Evolutionary conservation across 2,329 filamentous ascomycete genomes (phyloP).

Genomic region (Fusarium decemcellulare): DNA sequence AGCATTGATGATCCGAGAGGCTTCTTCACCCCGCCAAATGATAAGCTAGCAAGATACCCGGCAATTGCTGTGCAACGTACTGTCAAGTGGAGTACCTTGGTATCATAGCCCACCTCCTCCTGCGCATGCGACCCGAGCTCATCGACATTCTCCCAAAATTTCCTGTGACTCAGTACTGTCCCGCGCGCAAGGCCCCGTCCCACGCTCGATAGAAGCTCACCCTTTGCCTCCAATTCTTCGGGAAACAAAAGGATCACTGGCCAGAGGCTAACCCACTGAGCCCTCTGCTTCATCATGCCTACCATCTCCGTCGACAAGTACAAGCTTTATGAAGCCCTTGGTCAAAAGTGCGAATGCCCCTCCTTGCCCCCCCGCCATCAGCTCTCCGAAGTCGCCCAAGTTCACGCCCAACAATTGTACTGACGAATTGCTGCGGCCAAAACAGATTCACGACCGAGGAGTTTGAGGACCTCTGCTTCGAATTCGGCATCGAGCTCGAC

Average conservation of each 20-base stretch:
- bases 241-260: constrained; percentile 31
- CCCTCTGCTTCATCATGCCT: constrained; percentile 75
- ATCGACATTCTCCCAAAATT: constrained; percentile 52
- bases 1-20: constrained; percentile 51
- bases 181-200: constrained; percentile 36
- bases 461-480: constrained; percentile 98
- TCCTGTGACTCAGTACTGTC: constrained; percentile 56
- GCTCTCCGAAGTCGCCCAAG: constrained; percentile 36
- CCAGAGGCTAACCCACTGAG: constrained; percentile 43
- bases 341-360: constrained; percentile 76
- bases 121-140: constrained; percentile 13
- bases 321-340: constrained; percentile 92
- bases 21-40: constrained; percentile 43
- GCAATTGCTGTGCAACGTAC: neutral
- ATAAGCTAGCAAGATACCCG: constrained; percentile 39
- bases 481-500: constrained; percentile 98
- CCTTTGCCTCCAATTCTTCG: constrained; percentile 32
- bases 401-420: constrained; percentile 20
- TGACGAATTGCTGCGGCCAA: constrained; percentile 34
- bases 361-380: constrained; percentile 39
- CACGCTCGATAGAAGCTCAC: constrained; percentile 39
- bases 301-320: constrained; percentile 98
- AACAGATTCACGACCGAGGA: constrained; percentile 88
- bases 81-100: constrained; percentile 20
- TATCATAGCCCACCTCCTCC: constrained; percentile 23